These are phyloP conservation scores for Suillus spraguei DNA, from an alignment of 768 basidiomycete genomes.

Conservation along the genomic window DNA sequence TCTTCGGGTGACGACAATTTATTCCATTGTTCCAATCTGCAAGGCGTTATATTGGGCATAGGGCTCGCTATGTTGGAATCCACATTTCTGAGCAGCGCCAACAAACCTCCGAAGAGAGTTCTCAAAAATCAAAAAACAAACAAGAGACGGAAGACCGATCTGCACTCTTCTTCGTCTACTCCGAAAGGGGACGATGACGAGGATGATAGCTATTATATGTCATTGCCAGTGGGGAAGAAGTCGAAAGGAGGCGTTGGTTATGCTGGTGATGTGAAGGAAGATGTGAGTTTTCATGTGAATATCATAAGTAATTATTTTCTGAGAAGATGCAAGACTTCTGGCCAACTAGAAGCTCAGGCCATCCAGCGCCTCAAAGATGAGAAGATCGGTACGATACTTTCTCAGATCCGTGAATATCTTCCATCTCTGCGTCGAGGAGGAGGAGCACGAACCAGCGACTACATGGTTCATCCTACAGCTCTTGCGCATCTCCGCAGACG, in stretches of 20 bases:
- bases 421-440: slow-evolving; percentile 77
- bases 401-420: slow-evolving; percentile 77
- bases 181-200: slow-evolving; percentile 52
- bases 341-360: slow-evolving; percentile 76
- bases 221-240: slow-evolving; percentile 56
- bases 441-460: slow-evolving; percentile 85
- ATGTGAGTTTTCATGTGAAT: slow-evolving; percentile 54
- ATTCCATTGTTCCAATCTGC: slow-evolving; percentile 88
- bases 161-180: slow-evolving; percentile 23
- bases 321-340: slow-evolving; percentile 59
- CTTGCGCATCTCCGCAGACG: slow-evolving; percentile 89
- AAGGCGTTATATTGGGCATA: slow-evolving; percentile 90
- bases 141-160: slow-evolving; percentile 44
- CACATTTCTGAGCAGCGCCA: slow-evolving; percentile 59
- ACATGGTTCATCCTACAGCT: slow-evolving; percentile 89
- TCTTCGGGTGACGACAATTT: slow-evolving; percentile 55
- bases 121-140: slow-evolving; percentile 33
- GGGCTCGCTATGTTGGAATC: slow-evolving; percentile 87
- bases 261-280: slow-evolving; percentile 80
- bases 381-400: slow-evolving; percentile 68
- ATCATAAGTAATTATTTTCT: slow-evolving; percentile 11
- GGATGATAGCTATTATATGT: slow-evolving; percentile 50
- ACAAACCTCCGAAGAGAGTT: slow-evolving; percentile 31
- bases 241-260: slow-evolving; percentile 84
- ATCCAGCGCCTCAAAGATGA: slow-evolving; percentile 76